Base-by-base conservation (phyloP, 495 filamentous ascomycete species). In the Xylaria venustula region DNA sequence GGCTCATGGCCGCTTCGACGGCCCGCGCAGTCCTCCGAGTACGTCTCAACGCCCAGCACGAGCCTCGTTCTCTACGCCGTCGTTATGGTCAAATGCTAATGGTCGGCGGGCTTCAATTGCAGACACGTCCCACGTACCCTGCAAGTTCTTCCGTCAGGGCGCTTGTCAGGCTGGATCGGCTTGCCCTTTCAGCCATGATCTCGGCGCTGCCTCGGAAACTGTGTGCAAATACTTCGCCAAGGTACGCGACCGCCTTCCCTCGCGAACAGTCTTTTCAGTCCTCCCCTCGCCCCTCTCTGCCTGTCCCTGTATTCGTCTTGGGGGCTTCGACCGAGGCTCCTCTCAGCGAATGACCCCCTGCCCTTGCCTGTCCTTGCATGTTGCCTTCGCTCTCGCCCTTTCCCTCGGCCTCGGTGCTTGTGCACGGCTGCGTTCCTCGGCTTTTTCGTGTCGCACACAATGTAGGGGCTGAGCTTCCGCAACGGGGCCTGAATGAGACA, bases 151-250 rank as follows among this genome's bases (percentile, higher is more conserved):
- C 77, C 87, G 91, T 47, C 90, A 96, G 77, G 94, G 94, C 70
- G 87, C 90, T 68, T 98, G 94, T 76, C 93, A 97, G 83, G 94
- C 94, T 48, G 94, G 94, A 64, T 89, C 89, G 70, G 90, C 92
- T 46, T 98, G 94, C 77, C 94, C 94, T 40, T 98, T 98, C 77
- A 89, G 92, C 61, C 94, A 98, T 77, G 93, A 92, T 46, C 85
- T 89, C 60, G 88, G 93, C 72, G 76, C 87, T 20, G 81, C 91
- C 22, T 82, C 86, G 28, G 91, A 95, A 60, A 90, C 87, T 61
- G 88, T 92, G 45, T 98, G 94, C 85, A 98, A 98, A 78, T 98
- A 98, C 77, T 98, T 98, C 65, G 86, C 91, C 61, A 98, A 97
- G 88, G 93, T 96, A 81, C 66, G 85, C 63, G 32, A 17, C 44